Conservation (phyloP, 495 filamentous ascomycete genomes). For the Aspergillus bertholletiae region DNA sequence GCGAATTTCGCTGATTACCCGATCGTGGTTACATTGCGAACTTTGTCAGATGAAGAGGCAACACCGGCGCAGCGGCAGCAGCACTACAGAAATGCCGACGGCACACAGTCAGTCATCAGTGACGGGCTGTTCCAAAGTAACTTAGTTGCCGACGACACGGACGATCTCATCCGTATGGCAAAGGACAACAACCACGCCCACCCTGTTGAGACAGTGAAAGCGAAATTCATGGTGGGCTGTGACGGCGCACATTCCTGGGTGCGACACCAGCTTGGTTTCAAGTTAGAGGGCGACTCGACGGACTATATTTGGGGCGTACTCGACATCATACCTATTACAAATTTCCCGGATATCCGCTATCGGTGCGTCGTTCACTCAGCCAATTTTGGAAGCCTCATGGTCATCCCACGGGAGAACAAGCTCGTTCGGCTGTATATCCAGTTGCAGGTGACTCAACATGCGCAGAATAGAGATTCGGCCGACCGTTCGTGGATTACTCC, state of each 20-base stretch:
- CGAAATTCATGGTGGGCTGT: conserved; percentile 25
- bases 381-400: conserved; percentile 58
- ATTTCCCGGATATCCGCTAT: conserved; percentile 53
- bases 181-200: no score
- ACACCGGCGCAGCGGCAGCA: no score
- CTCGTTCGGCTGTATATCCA: conserved; percentile 68
- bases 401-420: conserved; percentile 65
- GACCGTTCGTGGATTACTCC: no score
- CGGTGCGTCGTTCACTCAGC: conserved; percentile 60
- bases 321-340: conserved; percentile 23
- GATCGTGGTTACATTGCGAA: no score
- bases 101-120: no score
- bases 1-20: no score
- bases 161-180: no score
- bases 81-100: no score
- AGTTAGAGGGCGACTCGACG: conserved; percentile 4
- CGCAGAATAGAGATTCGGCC: neutral
- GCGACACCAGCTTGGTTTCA: conserved; percentile 16
- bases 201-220: no score
- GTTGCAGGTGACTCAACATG: conserved; percentile 29
- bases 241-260: conserved; percentile 24
- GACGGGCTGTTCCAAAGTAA: no score
- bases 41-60: no score
- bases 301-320: conserved; percentile 19
- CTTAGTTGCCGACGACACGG: no score